phyloP scores from a whole-genome alignment of 805 yeast species.

The Citeromyces nyonsensis region DNA sequence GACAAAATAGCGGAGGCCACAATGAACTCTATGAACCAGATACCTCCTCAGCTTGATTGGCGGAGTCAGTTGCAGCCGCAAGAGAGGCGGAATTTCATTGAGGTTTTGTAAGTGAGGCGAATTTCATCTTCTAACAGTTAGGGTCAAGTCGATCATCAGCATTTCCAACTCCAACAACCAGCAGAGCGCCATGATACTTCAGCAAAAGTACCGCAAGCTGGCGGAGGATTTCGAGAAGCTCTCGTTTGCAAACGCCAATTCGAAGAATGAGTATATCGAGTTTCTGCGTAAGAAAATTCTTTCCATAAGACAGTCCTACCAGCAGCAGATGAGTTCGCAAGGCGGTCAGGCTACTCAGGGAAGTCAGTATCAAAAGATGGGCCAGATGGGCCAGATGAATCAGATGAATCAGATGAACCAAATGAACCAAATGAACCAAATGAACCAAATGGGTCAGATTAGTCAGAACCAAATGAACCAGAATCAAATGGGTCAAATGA shows the following conservation, averaged over 20 bases:
- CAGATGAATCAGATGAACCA: slow-evolving; percentile 9
- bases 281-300: slow-evolving; percentile 23
- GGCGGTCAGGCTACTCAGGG: no score
- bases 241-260: slow-evolving; percentile 40
- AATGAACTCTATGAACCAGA: no score
- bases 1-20: no score
- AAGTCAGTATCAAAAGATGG: slow-evolving; percentile 9
- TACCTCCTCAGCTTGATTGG: no score
- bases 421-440: slow-evolving; percentile 2
- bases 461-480: neutral
- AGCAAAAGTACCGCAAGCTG: slow-evolving; percentile 11
- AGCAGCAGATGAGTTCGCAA: slow-evolving; percentile 19
- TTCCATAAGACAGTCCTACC: slow-evolving; percentile 21
- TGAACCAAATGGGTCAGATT: neutral
- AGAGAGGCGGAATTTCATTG: no score
- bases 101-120: no score
- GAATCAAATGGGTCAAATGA: neutral
- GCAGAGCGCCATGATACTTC: no score
- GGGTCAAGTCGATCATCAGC: no score
- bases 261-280: slow-evolving; percentile 42
- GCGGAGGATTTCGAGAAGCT: slow-evolving; percentile 63
- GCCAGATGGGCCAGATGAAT: slow-evolving; percentile 10
- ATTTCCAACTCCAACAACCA: no score
- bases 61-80: no score
- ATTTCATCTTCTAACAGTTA: no score